phyloP scores from a whole-genome alignment of 345 rosid species.

The Moricandia moricandioides region DNA sequence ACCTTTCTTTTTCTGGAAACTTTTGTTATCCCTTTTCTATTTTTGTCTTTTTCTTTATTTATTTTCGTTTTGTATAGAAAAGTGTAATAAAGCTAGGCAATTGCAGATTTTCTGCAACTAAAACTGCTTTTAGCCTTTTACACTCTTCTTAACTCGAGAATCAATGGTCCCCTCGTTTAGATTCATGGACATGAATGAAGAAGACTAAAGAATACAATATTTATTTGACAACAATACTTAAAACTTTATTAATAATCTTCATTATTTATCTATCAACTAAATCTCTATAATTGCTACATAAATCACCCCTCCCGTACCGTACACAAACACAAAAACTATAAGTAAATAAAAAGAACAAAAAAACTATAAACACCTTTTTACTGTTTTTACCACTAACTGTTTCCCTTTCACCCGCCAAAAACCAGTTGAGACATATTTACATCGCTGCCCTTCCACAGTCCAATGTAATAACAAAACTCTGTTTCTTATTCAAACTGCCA shows the following conservation, averaged over 20 bases:
- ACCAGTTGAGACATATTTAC: conserved; percentile 39
- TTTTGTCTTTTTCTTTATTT: conserved; percentile 21
- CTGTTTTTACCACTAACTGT: conserved; percentile 31
- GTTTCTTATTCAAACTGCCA: conserved; percentile 21
- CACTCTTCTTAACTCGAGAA: neutral
- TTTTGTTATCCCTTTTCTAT: conserved; percentile 19
- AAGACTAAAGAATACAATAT: neutral
- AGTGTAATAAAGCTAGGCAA: neutral
- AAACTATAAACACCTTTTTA: conserved; percentile 24
- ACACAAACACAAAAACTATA: conserved; percentile 16
- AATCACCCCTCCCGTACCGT: conserved; percentile 24
- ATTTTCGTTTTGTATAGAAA: neutral
- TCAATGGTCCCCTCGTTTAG: conserved; percentile 12
- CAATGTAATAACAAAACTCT: neutral
- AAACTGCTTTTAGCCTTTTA: neutral
- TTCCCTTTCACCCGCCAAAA: conserved; percentile 33
- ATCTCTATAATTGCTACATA: conserved; percentile 36
- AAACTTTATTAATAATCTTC: conserved; percentile 30
- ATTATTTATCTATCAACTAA: conserved; percentile 31
- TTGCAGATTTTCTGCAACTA: conserved; percentile 14
- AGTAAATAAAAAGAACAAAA: conserved; percentile 7
- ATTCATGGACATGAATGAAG: neutral
- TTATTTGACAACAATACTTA: neutral
- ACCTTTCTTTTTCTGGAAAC: conserved; percentile 28
- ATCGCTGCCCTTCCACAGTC: conserved; percentile 25